Evolutionary conservation across 2,329 filamentous ascomycete species (phyloP).

Genomic region (Ophiostoma quercus): DNA sequence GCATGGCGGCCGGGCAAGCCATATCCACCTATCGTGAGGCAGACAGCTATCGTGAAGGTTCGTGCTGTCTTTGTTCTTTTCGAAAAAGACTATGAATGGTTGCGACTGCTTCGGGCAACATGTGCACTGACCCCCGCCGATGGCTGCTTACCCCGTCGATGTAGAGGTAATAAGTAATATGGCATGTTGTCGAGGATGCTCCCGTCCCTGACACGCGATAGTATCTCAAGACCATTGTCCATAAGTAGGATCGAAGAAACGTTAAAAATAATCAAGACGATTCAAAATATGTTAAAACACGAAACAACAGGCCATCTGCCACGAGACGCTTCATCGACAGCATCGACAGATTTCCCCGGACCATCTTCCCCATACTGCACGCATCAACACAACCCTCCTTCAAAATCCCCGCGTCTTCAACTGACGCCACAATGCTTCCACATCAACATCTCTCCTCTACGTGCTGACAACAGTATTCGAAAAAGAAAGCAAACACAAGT

Average conservation of each 20-base stretch:
- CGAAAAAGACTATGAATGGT: background rate
- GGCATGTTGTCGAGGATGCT: background rate
- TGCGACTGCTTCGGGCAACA: background rate
- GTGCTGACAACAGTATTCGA: background rate
- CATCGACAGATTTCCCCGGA: conserved; percentile 9
- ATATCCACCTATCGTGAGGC: conserved; percentile 11
- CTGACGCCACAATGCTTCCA: background rate
- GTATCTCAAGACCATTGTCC: background rate
- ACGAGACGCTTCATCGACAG: background rate
- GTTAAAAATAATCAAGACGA: background rate
- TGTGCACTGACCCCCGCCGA: background rate
- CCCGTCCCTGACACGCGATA: background rate
- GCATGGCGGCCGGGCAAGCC: background rate
- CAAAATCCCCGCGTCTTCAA: background rate
- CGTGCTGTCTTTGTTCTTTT: no score
- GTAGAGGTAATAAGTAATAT: no score
- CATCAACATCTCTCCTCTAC: background rate
- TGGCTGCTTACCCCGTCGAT: background rate
- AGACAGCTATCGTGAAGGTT: background rate
- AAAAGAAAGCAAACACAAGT: background rate
- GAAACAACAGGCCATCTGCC: conserved; percentile 2
- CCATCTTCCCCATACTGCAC: background rate
- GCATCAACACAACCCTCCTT: conserved; percentile 1
- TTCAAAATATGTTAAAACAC: background rate
- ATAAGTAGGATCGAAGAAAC: no score